phyloP scores from a whole-genome alignment of 2,329 filamentous ascomycete species.

The Fusarium newnesense region DNA sequence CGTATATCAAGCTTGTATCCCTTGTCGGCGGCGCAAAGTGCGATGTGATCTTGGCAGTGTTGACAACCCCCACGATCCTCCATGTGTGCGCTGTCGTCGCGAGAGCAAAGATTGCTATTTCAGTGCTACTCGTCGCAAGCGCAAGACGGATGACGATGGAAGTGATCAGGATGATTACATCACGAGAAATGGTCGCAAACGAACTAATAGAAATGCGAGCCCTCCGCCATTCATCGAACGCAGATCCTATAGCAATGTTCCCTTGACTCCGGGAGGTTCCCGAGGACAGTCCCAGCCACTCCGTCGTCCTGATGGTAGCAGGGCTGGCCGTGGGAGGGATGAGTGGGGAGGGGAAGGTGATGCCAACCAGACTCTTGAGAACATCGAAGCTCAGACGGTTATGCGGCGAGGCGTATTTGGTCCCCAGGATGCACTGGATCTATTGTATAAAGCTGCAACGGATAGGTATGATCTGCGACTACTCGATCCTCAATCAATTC shows the following conservation, averaged over 20 bases:
- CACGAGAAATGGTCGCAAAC: constrained; percentile 78
- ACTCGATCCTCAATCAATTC: not conserved
- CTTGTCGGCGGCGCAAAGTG: constrained; percentile 70
- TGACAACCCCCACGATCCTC: constrained; percentile 92
- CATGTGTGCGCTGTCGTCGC: constrained; percentile 90
- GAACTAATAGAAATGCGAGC: constrained; percentile 61
- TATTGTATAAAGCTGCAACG: constrained; percentile 87
- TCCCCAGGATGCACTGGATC: constrained; percentile 89
- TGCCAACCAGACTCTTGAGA: constrained; percentile 70
- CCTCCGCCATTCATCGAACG: constrained; percentile 57
- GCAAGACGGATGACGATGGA: constrained; percentile 73
- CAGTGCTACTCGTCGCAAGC: constrained; percentile 91
- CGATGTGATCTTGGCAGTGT: constrained; percentile 77
- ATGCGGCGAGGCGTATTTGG: constrained; percentile 83
- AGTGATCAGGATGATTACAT: constrained; percentile 73
- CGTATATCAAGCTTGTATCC: constrained; percentile 72
- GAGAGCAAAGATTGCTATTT: constrained; percentile 99
- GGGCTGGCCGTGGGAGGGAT: constrained; percentile 38
- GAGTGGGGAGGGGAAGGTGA: constrained; percentile 61
- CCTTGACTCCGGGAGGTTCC: constrained; percentile 72
- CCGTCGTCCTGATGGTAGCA: constrained; percentile 65
- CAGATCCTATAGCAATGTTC: constrained; percentile 62
- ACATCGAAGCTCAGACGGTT: constrained; percentile 71
- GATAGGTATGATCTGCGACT: constrained; percentile 59
- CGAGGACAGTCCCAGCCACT: constrained; percentile 74